Evolutionary conservation across 139 green algal species (phyloP).

Genomic region (Tetradesmus obliquus): DNA sequence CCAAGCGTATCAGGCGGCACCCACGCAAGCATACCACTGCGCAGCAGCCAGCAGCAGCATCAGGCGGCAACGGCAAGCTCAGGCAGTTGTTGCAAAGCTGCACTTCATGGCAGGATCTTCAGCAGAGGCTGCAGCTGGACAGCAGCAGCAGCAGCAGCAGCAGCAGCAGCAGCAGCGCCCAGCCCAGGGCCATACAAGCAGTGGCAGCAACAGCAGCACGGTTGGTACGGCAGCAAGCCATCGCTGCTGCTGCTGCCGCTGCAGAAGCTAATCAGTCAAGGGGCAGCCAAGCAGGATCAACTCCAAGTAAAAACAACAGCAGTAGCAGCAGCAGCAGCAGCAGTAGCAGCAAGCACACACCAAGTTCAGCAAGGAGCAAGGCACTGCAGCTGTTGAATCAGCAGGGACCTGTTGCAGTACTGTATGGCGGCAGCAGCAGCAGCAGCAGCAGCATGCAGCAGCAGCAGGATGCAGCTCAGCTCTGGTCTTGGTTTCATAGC

Average conservation of each 20-base stretch:
- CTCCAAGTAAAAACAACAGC: not conserved
- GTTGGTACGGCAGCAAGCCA: not conserved
- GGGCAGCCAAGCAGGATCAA: not conserved
- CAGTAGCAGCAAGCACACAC: not conserved
- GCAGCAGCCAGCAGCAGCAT: not conserved
- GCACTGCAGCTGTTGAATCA: not conserved
- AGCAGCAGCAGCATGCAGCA: not conserved
- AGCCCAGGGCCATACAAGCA: not conserved
- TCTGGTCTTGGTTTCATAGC: not conserved
- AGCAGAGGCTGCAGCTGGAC: not conserved
- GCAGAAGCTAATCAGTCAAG: not conserved
- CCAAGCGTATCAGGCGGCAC: not conserved
- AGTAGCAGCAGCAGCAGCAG: not conserved
- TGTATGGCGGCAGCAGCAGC: too few species aligned
- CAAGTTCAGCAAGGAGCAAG: not conserved
- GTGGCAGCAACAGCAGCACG: not conserved
- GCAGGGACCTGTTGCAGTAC: too few species aligned
- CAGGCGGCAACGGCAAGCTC: not conserved
- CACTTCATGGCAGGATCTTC: not conserved
- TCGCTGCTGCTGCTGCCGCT: not conserved
- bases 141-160: not conserved
- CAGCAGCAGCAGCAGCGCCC: not conserved
- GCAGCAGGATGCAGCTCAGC: not conserved
- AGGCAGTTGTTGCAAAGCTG: not conserved
- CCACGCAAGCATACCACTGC: not conserved